phyloP scores from a whole-genome alignment of 140 eudicot genomes.

The Anethum foeniculum region DNA sequence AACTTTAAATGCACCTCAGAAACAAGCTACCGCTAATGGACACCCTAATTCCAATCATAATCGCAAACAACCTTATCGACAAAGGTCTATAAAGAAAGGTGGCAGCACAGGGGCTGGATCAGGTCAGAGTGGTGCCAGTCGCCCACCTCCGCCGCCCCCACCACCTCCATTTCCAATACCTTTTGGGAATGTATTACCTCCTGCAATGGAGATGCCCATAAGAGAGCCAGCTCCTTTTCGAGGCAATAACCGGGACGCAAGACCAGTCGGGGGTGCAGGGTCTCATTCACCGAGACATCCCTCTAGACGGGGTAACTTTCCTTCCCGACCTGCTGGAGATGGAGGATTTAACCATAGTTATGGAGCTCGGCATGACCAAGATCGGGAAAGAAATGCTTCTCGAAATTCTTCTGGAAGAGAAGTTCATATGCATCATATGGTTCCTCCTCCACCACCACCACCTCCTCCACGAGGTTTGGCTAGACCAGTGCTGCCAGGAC shows the following conservation, averaged over 20 bases:
- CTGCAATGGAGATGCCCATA: slow-evolving; percentile 25
- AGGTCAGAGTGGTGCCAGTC: slow-evolving; percentile 17
- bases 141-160: slow-evolving; percentile 30
- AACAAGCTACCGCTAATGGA: slow-evolving; percentile 35
- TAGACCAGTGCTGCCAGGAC: not conserved
- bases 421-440: slow-evolving; percentile 32
- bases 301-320: slow-evolving; percentile 46
- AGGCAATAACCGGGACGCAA: slow-evolving; percentile 25
- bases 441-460: slow-evolving; percentile 10
- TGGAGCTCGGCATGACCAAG: slow-evolving; percentile 53
- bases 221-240: slow-evolving; percentile 27
- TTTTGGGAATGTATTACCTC: slow-evolving; percentile 33
- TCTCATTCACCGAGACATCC: slow-evolving; percentile 26
- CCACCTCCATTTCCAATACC: slow-evolving; percentile 38
- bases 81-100: slow-evolving; percentile 27
- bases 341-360: slow-evolving; percentile 38
- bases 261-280: slow-evolving; percentile 30
- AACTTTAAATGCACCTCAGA: slow-evolving; percentile 32
- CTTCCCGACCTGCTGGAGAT: slow-evolving; percentile 52
- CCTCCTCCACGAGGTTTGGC: slow-evolving; percentile 14
- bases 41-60: slow-evolving; percentile 29
- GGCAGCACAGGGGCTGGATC: slow-evolving; percentile 24
- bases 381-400: slow-evolving; percentile 37
- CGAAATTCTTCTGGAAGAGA: slow-evolving; percentile 33
- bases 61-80: slow-evolving; percentile 29